These are phyloP conservation scores for Letharia columbiana DNA, from an alignment of 495 filamentous ascomycete species.

Conservation along the genomic window DNA sequence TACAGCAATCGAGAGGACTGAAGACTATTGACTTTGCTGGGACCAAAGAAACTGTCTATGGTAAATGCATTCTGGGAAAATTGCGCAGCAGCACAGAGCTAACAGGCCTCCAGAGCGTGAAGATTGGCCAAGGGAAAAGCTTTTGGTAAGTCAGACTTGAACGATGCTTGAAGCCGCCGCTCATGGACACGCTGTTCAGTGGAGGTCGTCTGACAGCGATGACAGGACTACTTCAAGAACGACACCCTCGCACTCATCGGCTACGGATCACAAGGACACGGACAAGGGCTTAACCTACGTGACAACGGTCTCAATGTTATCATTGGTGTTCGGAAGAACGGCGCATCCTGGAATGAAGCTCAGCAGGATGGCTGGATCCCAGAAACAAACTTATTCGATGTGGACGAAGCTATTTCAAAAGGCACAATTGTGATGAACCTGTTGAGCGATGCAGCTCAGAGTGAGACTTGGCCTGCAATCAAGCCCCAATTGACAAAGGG, in stretches of 20 bases:
- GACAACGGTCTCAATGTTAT: constrained; percentile 99
- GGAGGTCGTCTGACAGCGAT: constrained; percentile 18
- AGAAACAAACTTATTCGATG: constrained; percentile 95
- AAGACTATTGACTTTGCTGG: constrained; percentile 96
- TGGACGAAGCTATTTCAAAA: constrained; percentile 87
- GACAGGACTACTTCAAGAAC: constrained; percentile 96
- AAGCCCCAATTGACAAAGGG: constrained; percentile 97
- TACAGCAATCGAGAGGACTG: constrained; percentile 64
- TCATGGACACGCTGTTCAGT: background rate
- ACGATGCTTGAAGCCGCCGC: background rate
- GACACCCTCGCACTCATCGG: constrained; percentile 98
- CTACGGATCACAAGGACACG: constrained; percentile 97
- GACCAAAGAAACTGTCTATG: constrained; percentile 83
- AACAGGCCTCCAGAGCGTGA: constrained; percentile 61
- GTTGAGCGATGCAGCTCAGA: constrained; percentile 92
- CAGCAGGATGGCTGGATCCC: constrained; percentile 95
- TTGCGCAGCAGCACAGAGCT: constrained; percentile 11
- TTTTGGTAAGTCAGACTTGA: constrained; percentile 54
- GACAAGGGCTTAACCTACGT: constrained; percentile 96
- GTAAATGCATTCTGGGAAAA: constrained; percentile 33
- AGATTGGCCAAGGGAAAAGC: constrained; percentile 97
- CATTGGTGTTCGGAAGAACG: constrained; percentile 95
- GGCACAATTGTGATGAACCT: constrained; percentile 99
- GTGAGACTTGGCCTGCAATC: constrained; percentile 95
- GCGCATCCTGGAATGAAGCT: constrained; percentile 96